These are phyloP conservation scores for Neurospora sp. DNA, from an alignment of 2,329 filamentous ascomycete species.

Conservation along the genomic window DNA sequence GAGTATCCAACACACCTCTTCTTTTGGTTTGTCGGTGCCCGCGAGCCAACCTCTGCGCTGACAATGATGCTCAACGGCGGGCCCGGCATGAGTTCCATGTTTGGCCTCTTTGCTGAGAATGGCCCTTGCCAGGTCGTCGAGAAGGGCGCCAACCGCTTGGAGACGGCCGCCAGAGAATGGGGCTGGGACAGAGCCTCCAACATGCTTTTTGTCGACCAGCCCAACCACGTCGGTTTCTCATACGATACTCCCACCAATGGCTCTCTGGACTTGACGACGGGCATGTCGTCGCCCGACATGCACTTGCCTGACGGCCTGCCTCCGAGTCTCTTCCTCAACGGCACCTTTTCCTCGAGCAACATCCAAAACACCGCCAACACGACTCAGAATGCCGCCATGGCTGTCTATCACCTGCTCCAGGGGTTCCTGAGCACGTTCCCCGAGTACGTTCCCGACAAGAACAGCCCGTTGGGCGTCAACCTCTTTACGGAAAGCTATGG, in stretches of 20 bases:
- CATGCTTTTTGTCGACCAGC: conserved; percentile 54
- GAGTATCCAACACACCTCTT: conserved; percentile 41
- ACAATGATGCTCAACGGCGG: conserved; percentile 61
- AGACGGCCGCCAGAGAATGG: conserved; percentile 50
- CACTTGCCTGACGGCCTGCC: conserved; percentile 10
- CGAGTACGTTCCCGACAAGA: conserved; percentile 42
- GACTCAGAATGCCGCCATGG: conserved; percentile 44
- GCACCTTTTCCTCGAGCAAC: conserved; percentile 53
- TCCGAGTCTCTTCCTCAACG: conserved; percentile 41
- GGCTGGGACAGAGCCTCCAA: conserved; percentile 52
- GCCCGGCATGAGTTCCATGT: conserved; percentile 54
- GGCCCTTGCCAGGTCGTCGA: conserved; percentile 45
- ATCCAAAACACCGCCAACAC: conserved; percentile 41
- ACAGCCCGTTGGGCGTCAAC: conserved; percentile 46
- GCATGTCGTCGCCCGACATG: conserved; percentile 24
- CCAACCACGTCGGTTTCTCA: conserved; percentile 60
- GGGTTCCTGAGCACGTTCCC: conserved; percentile 50
- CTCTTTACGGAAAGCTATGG: conserved; percentile 63
- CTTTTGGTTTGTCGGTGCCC: conserved; percentile 41
- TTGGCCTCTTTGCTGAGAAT: conserved; percentile 52
- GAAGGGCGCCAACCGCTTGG: conserved; percentile 36
- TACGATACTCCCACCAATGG: conserved; percentile 55
- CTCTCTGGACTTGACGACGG: conserved; percentile 40
- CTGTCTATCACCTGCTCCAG: conserved; percentile 57
- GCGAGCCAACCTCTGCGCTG: conserved; percentile 31